Conservation (phyloP, 495 filamentous ascomycete species). For the Hypoxylon fragiforme region DNA sequence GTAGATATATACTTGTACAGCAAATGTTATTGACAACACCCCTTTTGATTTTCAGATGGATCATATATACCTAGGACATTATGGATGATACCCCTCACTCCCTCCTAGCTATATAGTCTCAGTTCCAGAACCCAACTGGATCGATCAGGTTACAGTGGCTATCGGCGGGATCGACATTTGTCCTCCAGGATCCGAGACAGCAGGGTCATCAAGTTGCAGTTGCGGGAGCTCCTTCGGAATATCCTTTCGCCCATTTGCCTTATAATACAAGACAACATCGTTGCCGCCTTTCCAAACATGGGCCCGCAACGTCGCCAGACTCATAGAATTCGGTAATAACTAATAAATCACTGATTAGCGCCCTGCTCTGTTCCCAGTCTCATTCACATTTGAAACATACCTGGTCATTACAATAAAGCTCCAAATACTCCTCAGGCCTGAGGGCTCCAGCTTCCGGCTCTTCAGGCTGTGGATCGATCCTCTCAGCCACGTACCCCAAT, state of each 20-base stretch:
- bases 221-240: constrained; percentile 43
- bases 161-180: constrained; percentile 18
- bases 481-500: constrained; percentile 86
- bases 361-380: neutral
- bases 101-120: constrained; percentile 10
- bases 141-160: constrained; percentile 26
- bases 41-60: constrained; percentile 28
- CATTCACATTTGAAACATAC: constrained; percentile 52
- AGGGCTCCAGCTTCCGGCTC: constrained; percentile 60
- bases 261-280: constrained; percentile 89
- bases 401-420: constrained; percentile 90
- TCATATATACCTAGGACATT: constrained; percentile 25
- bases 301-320: constrained; percentile 82
- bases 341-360: constrained; percentile 32
- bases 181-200: constrained; percentile 28
- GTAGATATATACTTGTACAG: constrained; percentile 28
- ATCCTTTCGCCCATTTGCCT: constrained; percentile 78
- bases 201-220: constrained; percentile 26
- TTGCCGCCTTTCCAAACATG: constrained; percentile 91
- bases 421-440: constrained; percentile 88
- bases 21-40: constrained; percentile 32
- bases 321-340: constrained; percentile 71
- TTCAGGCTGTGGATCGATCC: constrained; percentile 68
- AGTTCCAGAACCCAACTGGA: neutral
- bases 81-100: constrained; percentile 33